These are phyloP conservation scores for Thymus quinquecostatus DNA, from an alignment of 257 asterid species.

Conservation along the genomic window DNA sequence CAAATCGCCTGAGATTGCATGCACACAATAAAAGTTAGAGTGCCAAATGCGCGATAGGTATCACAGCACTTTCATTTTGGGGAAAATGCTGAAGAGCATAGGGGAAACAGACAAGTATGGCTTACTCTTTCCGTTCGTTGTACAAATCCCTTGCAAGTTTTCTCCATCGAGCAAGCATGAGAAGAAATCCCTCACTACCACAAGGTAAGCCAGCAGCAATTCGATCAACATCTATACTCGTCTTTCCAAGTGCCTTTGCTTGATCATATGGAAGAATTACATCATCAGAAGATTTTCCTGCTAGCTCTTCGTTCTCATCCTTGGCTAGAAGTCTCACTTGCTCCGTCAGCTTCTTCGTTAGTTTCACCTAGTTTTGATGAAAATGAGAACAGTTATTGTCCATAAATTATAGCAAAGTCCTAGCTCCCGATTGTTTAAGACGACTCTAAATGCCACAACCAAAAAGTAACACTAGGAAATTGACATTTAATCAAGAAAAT, in stretches of 20 bases:
- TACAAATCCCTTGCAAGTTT: constrained; percentile 91
- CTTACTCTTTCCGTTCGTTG: constrained; percentile 91
- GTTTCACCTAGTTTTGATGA: constrained; percentile 56
- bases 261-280: constrained; percentile 94
- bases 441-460: background rate
- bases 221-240: constrained; percentile 91
- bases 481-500: background rate
- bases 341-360: constrained; percentile 93
- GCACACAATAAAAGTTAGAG: constrained; percentile 22
- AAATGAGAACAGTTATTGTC: constrained; percentile 9
- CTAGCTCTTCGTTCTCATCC: constrained; percentile 91
- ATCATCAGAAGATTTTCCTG: constrained; percentile 66
- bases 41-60: background rate
- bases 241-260: constrained; percentile 99
- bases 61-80: background rate
- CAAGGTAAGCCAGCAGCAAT: constrained; percentile 99
- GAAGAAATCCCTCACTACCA: constrained; percentile 97
- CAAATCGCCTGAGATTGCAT: constrained; percentile 72
- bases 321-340: constrained; percentile 85
- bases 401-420: background rate
- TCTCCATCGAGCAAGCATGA: constrained; percentile 99
- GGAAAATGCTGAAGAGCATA: constrained; percentile 3
- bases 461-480: background rate
- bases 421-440: background rate
- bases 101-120: background rate